phyloP scores from a whole-genome alignment of 2,329 filamentous ascomycete species.

The Rhexocercosporidium sp. region DNA sequence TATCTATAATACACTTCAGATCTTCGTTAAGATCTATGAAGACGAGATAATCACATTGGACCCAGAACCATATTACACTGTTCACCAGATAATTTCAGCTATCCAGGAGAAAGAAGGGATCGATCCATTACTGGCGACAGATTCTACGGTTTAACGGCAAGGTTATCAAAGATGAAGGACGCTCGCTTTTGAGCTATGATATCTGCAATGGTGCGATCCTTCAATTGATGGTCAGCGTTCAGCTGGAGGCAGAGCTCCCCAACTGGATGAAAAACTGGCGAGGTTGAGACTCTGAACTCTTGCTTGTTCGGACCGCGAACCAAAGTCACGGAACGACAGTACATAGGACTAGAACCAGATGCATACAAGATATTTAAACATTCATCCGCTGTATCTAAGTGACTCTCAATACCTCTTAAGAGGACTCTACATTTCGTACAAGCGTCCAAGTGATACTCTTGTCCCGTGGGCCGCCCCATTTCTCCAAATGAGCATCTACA shows the following conservation, averaged over 20 bases:
- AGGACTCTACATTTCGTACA: conserved; percentile 4
- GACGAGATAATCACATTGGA: neutral
- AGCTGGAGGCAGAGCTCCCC: neutral
- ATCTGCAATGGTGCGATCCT: neutral
- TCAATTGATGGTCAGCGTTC: neutral
- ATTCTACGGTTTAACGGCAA: neutral
- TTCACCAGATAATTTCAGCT: neutral
- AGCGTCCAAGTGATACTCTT: conserved; percentile 20
- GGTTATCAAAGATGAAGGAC: neutral
- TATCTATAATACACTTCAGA: neutral
- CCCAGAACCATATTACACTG: neutral
- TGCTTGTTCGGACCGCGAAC: neutral
- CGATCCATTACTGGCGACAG: conserved; percentile 1
- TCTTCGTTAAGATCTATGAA: neutral
- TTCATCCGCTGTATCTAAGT: neutral
- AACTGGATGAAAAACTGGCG: neutral
- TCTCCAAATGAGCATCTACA: conserved; percentile 25
- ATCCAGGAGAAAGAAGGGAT: neutral
- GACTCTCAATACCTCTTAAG: neutral
- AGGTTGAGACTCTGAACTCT: neutral
- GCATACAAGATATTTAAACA: neutral
- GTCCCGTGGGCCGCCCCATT: conserved; percentile 16
- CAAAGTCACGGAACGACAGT: neutral
- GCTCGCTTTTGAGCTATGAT: neutral
- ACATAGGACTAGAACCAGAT: neutral